Conservation (phyloP, 768 basidiomycete genomes). For the Wakefieldia striispora region DNA sequence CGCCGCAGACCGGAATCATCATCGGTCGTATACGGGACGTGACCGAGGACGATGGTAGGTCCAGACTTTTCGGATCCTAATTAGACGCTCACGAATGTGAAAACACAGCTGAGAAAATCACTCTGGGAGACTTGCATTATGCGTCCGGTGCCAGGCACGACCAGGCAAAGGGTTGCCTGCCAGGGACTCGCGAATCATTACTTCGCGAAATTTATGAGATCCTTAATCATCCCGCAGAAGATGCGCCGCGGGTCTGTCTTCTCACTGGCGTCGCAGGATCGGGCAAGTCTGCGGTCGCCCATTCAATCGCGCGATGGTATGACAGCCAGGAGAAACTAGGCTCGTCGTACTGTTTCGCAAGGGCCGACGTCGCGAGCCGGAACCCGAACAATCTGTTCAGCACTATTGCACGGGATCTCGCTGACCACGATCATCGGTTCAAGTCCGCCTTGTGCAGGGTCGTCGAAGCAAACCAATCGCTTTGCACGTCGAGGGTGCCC, state of each 20-base stretch:
- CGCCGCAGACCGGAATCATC: background rate
- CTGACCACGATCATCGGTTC: conserved; percentile 18
- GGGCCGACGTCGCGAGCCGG: no score
- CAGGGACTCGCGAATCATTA: background rate
- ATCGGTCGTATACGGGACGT: background rate
- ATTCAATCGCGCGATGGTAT: no score
- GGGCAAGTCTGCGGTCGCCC: background rate
- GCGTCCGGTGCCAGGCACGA: conserved; percentile 7
- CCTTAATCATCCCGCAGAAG: background rate
- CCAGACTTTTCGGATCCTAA: background rate
- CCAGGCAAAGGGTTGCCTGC: conserved; percentile 3
- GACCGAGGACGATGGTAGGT: background rate
- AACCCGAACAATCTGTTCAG: no score
- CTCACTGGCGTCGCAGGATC: conserved; percentile 18
- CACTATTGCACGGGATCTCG: conserved; percentile 12
- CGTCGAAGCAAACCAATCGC: conserved; percentile 3
- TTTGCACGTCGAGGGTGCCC: background rate
- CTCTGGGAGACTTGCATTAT: conserved; percentile 9
- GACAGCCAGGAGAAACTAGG: no score
- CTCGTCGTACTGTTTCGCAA: no score
- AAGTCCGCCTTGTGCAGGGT: conserved; percentile 2
- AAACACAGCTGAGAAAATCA: background rate
- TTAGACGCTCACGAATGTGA: background rate
- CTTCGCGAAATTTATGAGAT: background rate
- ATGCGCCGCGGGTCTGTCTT: conserved; percentile 10